These are phyloP conservation scores for Gnaphalium uliginosum DNA, from an alignment of 129 eudicot species.

Conservation along the genomic window DNA sequence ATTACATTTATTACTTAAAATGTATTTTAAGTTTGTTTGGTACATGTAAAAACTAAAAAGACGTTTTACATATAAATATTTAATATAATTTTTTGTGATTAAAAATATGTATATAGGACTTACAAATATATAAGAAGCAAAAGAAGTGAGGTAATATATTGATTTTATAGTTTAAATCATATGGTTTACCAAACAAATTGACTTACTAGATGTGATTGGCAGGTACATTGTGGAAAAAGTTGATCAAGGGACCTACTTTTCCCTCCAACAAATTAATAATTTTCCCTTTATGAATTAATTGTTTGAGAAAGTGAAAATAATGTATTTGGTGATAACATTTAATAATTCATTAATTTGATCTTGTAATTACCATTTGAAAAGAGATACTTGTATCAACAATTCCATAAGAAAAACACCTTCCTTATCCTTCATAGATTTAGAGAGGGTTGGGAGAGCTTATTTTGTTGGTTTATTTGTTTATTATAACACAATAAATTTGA, in stretches of 20 bases:
- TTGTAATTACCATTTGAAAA: too few relatives aligned
- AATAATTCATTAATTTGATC: too few relatives aligned
- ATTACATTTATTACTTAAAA: neutral
- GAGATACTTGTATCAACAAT: too few relatives aligned
- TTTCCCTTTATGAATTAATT: neutral
- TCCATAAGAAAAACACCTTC: neutral
- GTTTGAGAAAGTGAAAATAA: neutral
- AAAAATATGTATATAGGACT: neutral
- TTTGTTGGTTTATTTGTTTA: too few relatives aligned
- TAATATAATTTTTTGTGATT: too few relatives aligned
- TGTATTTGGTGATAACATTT: too few relatives aligned
- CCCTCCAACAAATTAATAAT: neutral
- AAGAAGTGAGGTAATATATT: constrained; percentile 18
- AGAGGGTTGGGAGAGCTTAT: too few relatives aligned
- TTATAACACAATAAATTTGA: too few relatives aligned
- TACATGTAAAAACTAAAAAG: neutral
- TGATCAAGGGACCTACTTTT: neutral
- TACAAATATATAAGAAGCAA: neutral
- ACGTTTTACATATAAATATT: neutral
- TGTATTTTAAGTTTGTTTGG: neutral
- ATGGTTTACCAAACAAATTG: constrained; percentile 34
- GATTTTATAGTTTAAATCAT: constrained; percentile 9
- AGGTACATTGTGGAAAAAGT: neutral
- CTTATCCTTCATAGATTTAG: neutral
- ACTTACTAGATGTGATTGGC: constrained; percentile 21